A percentile compares a stretch with the other conserved stretches of the same genome.
phyloP scores from a whole-genome alignment of 202 grass and related monocot species.

The Alloteropsis angusta region DNA sequence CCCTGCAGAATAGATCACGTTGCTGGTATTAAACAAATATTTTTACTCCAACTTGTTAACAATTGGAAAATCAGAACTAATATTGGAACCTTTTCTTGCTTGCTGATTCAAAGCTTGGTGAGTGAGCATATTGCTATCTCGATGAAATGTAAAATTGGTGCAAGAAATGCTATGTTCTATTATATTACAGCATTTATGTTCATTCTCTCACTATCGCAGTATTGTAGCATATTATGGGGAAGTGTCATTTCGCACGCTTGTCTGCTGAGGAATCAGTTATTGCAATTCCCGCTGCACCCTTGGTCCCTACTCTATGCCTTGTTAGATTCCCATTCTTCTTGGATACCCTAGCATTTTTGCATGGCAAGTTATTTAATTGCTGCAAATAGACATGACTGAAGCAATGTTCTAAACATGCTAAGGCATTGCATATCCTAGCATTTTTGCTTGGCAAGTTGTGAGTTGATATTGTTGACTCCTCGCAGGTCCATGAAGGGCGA shows the following conservation, averaged over 20 bases:
- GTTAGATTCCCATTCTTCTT: background rate
- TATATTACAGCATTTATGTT: background rate
- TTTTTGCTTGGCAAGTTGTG: background rate
- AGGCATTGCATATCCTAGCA: background rate
- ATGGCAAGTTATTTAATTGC: background rate
- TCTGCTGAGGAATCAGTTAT: background rate
- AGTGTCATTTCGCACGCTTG: background rate
- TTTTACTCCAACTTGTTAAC: background rate
- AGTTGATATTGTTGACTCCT: conserved; percentile 29
- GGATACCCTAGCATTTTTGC: background rate
- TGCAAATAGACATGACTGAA: background rate
- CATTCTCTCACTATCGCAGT: background rate
- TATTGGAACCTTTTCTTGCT: background rate
- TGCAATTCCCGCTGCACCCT: background rate
- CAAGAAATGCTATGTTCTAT: background rate
- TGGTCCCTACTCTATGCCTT: background rate
- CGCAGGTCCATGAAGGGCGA: conserved; percentile 92
- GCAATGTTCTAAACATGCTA: background rate
- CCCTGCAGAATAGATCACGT: background rate
- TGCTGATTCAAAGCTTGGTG: background rate
- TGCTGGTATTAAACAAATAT: background rate
- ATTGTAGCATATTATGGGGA: background rate
- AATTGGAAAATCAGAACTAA: background rate
- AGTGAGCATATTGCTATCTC: background rate
- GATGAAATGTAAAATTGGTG: background rate